Evolutionary conservation across 257 asterid genomes (phyloP).

Genomic region (Solanum dulcamara): DNA sequence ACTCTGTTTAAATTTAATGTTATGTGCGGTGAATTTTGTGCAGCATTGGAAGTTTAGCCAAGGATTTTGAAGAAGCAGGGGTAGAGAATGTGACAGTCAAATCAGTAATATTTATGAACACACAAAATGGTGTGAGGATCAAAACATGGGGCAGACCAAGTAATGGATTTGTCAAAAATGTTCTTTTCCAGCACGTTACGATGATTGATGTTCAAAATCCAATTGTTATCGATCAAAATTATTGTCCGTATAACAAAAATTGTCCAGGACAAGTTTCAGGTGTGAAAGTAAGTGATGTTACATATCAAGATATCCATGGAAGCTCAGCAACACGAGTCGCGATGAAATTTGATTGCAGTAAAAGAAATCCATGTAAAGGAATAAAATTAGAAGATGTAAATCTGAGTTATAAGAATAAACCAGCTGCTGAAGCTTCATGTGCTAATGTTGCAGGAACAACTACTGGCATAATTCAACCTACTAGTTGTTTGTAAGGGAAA

Average conservation of each 20-base stretch:
- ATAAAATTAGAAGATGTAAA: background rate
- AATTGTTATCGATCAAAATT: background rate
- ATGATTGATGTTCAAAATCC: background rate
- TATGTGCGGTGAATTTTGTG: background rate
- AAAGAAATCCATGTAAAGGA: background rate
- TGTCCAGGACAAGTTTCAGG: background rate
- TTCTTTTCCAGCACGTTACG: background rate
- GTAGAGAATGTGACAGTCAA: background rate
- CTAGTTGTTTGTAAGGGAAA: background rate
- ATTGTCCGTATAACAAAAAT: background rate
- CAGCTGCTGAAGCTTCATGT: background rate
- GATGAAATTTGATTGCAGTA: background rate
- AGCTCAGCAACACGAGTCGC: background rate
- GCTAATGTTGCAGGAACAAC: background rate
- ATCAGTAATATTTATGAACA: background rate
- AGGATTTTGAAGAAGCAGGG: background rate
- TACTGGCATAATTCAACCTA: background rate
- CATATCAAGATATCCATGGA: background rate
- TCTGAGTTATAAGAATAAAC: background rate
- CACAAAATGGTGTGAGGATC: background rate
- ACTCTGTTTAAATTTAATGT: background rate
- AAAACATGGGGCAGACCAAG: slow-evolving; percentile 2
- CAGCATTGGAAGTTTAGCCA: background rate
- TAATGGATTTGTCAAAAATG: background rate
- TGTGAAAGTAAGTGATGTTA: background rate